These are phyloP conservation scores for Chloris gayana DNA, from an alignment of 176 grass and related monocot species.

Conservation along the genomic window DNA sequence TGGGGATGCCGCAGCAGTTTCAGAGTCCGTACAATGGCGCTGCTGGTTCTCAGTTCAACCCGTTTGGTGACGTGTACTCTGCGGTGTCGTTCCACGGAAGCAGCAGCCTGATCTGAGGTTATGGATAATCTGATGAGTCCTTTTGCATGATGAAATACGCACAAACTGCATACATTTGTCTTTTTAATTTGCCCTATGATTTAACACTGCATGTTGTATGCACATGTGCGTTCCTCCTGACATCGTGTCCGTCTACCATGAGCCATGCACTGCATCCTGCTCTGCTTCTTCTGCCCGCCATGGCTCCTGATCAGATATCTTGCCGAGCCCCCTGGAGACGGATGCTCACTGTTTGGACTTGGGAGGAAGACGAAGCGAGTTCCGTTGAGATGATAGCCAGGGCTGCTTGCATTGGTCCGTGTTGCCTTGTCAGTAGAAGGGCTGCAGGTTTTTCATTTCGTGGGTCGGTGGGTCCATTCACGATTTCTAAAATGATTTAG, in stretches of 20 bases:
- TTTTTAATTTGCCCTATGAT: neutral
- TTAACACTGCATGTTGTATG: neutral
- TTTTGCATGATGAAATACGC: neutral
- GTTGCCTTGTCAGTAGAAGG: too few relatives aligned
- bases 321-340: too few relatives aligned
- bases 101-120: conserved; percentile 57
- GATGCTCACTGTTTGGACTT: too few relatives aligned
- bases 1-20: conserved; percentile 51
- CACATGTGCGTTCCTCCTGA: neutral
- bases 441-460: too few relatives aligned
- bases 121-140: neutral
- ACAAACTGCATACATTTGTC: neutral
- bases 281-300: too few relatives aligned
- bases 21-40: conserved; percentile 22
- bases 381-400: too few relatives aligned
- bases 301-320: too few relatives aligned
- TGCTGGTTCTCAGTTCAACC: conserved; percentile 44
- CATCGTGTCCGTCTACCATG: neutral
- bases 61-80: conserved; percentile 54
- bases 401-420: too few relatives aligned
- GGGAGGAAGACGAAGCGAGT: too few relatives aligned
- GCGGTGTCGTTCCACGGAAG: conserved; percentile 33
- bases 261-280: too few relatives aligned
- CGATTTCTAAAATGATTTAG: too few relatives aligned
- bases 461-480: too few relatives aligned